Evolutionary conservation across 2,329 filamentous ascomycete species (phyloP).

Genomic region (Cytospora schulzeri): DNA sequence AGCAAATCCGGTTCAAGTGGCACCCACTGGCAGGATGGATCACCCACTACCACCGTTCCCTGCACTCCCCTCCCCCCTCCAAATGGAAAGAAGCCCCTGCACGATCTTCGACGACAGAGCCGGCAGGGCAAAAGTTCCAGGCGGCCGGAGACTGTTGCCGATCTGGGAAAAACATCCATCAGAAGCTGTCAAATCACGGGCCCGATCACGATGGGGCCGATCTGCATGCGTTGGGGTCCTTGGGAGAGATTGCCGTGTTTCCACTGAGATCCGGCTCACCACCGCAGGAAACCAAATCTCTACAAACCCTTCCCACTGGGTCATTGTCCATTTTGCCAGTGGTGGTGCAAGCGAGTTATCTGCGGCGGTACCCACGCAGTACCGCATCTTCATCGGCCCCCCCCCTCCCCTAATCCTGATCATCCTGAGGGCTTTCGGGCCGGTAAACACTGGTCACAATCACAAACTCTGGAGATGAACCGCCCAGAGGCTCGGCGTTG

Average conservation of each 20-base stretch:
- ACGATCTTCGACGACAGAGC: constrained; percentile 15
- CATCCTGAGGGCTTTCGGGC: neutral
- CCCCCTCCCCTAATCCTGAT: neutral
- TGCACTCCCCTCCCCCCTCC: neutral
- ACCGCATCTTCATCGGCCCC: neutral
- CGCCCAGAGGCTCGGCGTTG: neutral
- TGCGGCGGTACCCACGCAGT: constrained; percentile 1
- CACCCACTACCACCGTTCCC: neutral
- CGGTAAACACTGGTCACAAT: neutral
- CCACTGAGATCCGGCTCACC: constrained; percentile 26
- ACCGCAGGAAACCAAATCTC: constrained; percentile 24
- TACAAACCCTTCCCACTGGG: constrained; percentile 10
- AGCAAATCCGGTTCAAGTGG: constrained; percentile 23
- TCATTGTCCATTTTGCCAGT: constrained; percentile 2
- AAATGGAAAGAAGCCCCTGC: constrained; percentile 3
- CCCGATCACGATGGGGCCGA: constrained; percentile 25
- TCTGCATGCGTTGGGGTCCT: constrained; percentile 23
- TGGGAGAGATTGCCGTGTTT: constrained; percentile 26
- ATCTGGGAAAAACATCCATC: constrained; percentile 27
- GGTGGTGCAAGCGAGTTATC: constrained; percentile 4
- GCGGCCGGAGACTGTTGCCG: constrained; percentile 20
- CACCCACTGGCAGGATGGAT: neutral
- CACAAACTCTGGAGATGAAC: neutral
- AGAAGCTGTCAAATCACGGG: constrained; percentile 28
- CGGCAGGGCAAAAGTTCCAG: constrained; percentile 16